Base-by-base conservation (phyloP, 768 basidiomycete genomes). In the Leccinellum rugosiceps region DNA sequence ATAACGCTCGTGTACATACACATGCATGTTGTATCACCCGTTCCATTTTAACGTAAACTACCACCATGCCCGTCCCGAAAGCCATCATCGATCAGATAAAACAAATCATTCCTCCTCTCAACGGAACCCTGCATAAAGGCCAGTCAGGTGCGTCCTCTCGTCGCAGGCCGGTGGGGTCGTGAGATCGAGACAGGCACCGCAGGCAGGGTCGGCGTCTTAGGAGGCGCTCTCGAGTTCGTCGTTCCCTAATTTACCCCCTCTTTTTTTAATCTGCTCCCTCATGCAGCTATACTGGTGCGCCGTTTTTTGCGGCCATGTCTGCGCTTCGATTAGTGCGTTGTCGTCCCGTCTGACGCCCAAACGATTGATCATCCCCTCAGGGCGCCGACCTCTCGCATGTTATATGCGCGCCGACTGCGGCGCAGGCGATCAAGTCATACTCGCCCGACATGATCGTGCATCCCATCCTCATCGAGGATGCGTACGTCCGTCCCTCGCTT, bases 381-480 rank as follows among this genome's bases (percentile, higher is more conserved):
- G 95, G 95, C 32, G 92, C 88, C 50, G 96, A 98, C 72, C 79
- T 98, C 21, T 94, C 95, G 23, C 97, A 98, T 79, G 92, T 98
- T 57, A 96, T 98, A 55, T 99, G 97, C 75, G 88, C 95, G 6
- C 96, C 96, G 0, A 85, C 84, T 0, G 96, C 97, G 6, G 93
- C 94, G 26, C 81, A 81, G 5, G 89, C 94, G 46, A 99, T 99
- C 79, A 99, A 99, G 75, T 88, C 91, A 0, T 99, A 98, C 72
- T 95, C 92, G 4, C 94, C 94, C 2, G 95, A 99, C 73, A 75
- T 99, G 45, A 99, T 99, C 67, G 97, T 99, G 0, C 96, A 99
- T 67, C 95, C 93, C 2, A 92, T 98, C 55, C 80, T 99, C 6
- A 75, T 80, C 28, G 81, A 88, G 69, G 81, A 86, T 50, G 73